phyloP scores from a whole-genome alignment of 2,329 filamentous ascomycete genomes.

The Epicoccum sorghinum region DNA sequence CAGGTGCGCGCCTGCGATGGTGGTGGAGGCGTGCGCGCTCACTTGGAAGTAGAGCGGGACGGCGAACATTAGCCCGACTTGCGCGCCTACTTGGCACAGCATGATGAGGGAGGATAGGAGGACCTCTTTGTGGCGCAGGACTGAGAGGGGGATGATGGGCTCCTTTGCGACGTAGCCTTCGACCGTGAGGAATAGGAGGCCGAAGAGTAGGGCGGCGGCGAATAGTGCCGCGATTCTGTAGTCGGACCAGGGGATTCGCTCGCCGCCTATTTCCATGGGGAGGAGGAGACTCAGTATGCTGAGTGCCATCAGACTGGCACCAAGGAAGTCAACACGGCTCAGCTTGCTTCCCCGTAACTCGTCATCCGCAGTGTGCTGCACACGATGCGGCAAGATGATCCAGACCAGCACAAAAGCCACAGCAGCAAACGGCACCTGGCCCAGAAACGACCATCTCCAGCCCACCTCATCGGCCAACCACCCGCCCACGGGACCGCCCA shows the following conservation, averaged over 20 bases:
- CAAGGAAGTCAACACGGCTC: conserved; percentile 64
- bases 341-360: conserved; percentile 39
- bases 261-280: conserved; percentile 57
- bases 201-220: conserved; percentile 34
- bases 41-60: conserved; percentile 75
- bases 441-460: conserved; percentile 70
- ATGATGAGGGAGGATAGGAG: conserved; percentile 61
- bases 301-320: conserved; percentile 55
- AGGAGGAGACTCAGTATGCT: conserved; percentile 55
- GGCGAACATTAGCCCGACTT: conserved; percentile 68
- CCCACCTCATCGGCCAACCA: conserved; percentile 67
- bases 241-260: conserved; percentile 49
- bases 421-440: conserved; percentile 62
- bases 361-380: not conserved
- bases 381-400: conserved; percentile 24
- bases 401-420: conserved; percentile 58
- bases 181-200: conserved; percentile 35
- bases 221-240: conserved; percentile 43
- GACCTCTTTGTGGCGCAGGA: conserved; percentile 61
- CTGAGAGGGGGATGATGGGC: conserved; percentile 63
- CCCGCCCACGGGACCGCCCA: conserved; percentile 64
- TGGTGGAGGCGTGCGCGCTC: conserved; percentile 62
- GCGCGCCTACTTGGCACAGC: conserved; percentile 61
- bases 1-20: conserved; percentile 65
- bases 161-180: conserved; percentile 57